Base-by-base conservation (phyloP, 2,329 filamentous ascomycete species). In the Ophiostoma novo-ulmi region DNA sequence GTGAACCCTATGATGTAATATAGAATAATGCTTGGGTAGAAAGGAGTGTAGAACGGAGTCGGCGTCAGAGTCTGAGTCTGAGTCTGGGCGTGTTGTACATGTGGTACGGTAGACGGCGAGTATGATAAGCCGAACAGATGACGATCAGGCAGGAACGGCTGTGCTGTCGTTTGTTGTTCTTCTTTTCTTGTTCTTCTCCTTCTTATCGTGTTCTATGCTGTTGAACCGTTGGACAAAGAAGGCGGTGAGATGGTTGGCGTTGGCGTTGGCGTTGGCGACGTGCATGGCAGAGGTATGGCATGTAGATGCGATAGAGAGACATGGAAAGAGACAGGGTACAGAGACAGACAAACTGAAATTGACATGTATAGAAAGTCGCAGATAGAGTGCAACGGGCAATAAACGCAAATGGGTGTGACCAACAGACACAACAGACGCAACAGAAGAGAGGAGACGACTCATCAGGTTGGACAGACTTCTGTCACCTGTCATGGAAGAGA, bases 401-500 rank as follows among this genome's bases (percentile, higher is more conserved):
- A 55, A 55, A 58, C n/a, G 11, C 5, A 31, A 22, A 58, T 22
- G 14, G 1, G 52, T 26, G 22, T 10, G 52, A 26, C 52, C 52
- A 26, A 55, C 48, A 20, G 41, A 44, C 41, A 11, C 52, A 58
- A 58, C n/a, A 26, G 11, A 58, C 8, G 6, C 52, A 13, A 58
- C 13, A 14, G 13, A 58, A n/a, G 7, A n/a, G 10, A 55, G 5
- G 7, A 55, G 26, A 63, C 22, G 58, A 63, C 14, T 5, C 58
- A 36, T 63, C 58, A 36, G 26, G 58, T 63, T 63, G 58, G 26
- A 63, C 58, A 63, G 58, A 14, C 58, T 63, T 35, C 58, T 63
- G 58, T 63, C 58, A 63, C 58, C 58, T 63, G 58, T 63, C 58
- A 58, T 22, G 52, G 52, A 35, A 35, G 14, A 35, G 4, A 26